Evolutionary conservation across 345 rosid genomes (phyloP).

Genomic region (Clausena lansium): DNA sequence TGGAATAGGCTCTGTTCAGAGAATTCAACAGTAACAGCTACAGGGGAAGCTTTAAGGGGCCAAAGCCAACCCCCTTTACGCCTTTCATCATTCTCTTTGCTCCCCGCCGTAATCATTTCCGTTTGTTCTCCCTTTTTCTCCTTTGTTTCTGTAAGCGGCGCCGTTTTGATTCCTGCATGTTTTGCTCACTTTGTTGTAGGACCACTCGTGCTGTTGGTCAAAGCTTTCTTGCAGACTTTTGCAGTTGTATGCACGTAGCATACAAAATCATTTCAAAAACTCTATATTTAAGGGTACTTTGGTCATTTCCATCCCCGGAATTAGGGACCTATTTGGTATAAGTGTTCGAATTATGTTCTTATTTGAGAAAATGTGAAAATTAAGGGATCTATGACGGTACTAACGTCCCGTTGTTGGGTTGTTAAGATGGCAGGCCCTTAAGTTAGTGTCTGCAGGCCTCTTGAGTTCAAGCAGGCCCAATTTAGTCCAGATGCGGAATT

Average conservation of each 20-base stretch:
- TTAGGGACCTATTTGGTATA: no score
- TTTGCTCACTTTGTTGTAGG: not conserved
- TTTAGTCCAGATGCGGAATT: not conserved
- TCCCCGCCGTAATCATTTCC: conserved; percentile 36
- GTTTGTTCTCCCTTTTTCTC: not conserved
- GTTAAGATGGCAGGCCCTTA: no score
- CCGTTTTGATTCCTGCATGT: conserved; percentile 1
- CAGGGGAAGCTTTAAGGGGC: not conserved
- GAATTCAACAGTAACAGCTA: conserved; percentile 9
- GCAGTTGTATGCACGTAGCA: no score
- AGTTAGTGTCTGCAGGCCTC: not conserved
- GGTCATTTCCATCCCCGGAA: no score
- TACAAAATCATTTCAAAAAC: no score
- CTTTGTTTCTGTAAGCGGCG: conserved; percentile 2
- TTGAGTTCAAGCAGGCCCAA: not conserved
- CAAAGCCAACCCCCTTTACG: not conserved
- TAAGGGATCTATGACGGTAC: no score
- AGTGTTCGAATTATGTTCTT: no score
- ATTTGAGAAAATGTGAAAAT: not conserved
- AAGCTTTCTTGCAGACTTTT: not conserved
- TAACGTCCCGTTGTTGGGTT: no score
- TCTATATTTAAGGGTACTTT: no score
- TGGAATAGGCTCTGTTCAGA: conserved; percentile 13
- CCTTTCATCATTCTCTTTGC: conserved; percentile 21
- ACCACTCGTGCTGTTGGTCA: not conserved